Conservation (phyloP, 2,329 filamentous ascomycete genomes). For the Gyromitra esculenta region DNA sequence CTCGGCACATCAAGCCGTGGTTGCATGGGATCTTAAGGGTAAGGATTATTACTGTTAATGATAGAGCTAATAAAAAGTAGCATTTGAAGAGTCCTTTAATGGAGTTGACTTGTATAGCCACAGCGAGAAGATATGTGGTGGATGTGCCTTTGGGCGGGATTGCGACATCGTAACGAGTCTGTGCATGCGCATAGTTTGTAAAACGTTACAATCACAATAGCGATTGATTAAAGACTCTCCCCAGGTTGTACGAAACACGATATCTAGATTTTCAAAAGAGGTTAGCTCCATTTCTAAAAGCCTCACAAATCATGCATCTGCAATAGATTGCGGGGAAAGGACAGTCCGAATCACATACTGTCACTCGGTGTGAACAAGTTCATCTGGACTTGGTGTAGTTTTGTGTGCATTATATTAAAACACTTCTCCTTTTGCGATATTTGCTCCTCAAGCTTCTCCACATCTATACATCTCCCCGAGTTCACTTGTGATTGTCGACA, state of each 20-base stretch:
- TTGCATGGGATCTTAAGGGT: not conserved
- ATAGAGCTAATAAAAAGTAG: not conserved
- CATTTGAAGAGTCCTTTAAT: not conserved
- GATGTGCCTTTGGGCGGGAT: not conserved
- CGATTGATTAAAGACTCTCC: not conserved
- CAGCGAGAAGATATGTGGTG: not conserved
- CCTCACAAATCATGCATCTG: not conserved
- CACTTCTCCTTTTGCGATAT: no score
- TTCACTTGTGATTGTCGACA: no score
- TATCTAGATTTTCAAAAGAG: not conserved
- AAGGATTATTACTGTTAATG: not conserved
- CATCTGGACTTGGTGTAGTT: no score
- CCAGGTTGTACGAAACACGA: not conserved
- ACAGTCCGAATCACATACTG: not conserved
- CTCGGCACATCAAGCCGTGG: not conserved
- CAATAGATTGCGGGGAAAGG: not conserved
- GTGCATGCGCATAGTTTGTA: not conserved
- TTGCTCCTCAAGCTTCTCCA: no score
- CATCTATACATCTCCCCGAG: no score
- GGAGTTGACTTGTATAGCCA: not conserved
- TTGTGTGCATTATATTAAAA: no score
- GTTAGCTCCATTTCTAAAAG: not conserved
- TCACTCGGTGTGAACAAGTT: conserved; percentile 7
- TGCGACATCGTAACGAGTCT: not conserved
- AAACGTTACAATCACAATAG: not conserved